Conservation (phyloP, 805 yeast species). For the Candida patagonica region DNA sequence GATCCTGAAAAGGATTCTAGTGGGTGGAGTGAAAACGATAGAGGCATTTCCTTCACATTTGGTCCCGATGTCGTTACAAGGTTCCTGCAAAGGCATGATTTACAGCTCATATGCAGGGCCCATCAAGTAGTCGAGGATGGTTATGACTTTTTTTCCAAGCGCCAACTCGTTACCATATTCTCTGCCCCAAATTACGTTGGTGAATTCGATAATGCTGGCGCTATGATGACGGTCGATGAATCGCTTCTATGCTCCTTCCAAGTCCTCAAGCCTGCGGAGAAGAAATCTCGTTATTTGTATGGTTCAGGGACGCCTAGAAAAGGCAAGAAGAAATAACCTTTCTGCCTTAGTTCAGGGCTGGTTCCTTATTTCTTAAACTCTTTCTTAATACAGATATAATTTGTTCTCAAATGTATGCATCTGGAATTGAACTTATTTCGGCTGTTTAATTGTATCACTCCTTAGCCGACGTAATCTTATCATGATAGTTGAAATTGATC, state of each 20-base stretch:
- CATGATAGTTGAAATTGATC: constrained; percentile 1
- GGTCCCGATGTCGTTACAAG: constrained; percentile 99
- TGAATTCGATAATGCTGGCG: constrained; percentile 98
- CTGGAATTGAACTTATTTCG: background rate
- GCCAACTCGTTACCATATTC: constrained; percentile 91
- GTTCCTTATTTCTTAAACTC: background rate
- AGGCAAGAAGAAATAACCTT: constrained; percentile 27
- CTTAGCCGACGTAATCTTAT: background rate
- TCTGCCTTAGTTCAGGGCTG: background rate
- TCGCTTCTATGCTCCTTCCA: constrained; percentile 85
- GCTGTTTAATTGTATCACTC: no score
- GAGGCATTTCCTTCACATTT: constrained; percentile 98
- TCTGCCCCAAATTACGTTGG: constrained; percentile 99
- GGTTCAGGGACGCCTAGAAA: constrained; percentile 50
- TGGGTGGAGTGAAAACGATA: constrained; percentile 98
- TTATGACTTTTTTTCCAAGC: constrained; percentile 90
- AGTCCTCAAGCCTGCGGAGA: constrained; percentile 95
- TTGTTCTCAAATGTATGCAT: background rate
- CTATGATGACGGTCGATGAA: constrained; percentile 99
- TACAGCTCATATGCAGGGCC: constrained; percentile 97
- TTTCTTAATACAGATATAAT: background rate
- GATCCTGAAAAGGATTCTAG: constrained; percentile 98
- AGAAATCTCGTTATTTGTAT: constrained; percentile 63
- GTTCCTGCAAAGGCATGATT: constrained; percentile 92
- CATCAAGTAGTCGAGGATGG: constrained; percentile 99